These are phyloP conservation scores for Apiospora hydei DNA, from an alignment of 2,329 filamentous ascomycete species.

Conservation along the genomic window DNA sequence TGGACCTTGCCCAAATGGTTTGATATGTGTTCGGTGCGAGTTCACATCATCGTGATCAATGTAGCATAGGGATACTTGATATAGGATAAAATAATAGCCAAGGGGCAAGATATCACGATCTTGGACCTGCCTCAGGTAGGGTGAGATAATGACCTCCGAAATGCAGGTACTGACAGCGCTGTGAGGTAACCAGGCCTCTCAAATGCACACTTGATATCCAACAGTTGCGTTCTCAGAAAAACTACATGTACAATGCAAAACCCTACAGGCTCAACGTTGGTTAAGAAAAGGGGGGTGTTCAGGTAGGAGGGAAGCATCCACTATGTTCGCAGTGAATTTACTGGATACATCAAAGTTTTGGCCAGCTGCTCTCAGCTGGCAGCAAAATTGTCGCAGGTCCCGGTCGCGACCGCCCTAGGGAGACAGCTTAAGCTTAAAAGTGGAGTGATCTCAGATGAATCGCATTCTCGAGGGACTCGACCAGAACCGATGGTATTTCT, in stretches of 20 bases:
- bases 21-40: neutral
- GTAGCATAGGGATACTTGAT: neutral
- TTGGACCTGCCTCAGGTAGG: neutral
- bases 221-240: neutral
- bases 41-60: neutral
- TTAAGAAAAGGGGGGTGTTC: neutral
- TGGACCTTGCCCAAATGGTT: no score
- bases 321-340: neutral
- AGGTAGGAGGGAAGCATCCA: neutral
- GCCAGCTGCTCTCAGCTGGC: neutral
- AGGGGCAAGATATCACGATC: neutral
- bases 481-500: slow-evolving; percentile 6
- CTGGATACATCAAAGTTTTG: neutral
- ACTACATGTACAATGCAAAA: neutral
- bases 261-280: no score
- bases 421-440: neutral
- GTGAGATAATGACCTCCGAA: neutral
- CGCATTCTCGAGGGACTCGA: slow-evolving; percentile 19
- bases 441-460: slow-evolving; percentile 18
- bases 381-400: neutral
- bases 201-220: neutral
- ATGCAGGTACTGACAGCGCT: neutral
- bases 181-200: no score
- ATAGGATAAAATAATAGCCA: neutral
- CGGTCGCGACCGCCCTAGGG: neutral